Percentiles rank a stretch among this genome's conserved stretches.
phyloP scores from a whole-genome alignment of 1,139 yeast genomes.

The Yamadazyma triangularis region DNA sequence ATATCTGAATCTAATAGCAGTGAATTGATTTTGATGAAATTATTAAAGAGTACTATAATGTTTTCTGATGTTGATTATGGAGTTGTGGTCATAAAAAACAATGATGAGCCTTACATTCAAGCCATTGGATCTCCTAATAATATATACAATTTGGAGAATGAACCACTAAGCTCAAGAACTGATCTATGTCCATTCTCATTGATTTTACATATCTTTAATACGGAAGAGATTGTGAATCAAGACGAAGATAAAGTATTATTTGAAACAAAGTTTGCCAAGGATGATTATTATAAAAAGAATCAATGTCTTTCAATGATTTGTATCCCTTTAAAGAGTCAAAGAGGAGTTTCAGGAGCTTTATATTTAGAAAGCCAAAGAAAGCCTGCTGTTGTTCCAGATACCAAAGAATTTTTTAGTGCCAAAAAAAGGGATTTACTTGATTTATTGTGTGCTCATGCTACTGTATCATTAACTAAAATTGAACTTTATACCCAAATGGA shows the following conservation, averaged over 20 bases:
- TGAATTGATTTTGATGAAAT: constrained; percentile 32
- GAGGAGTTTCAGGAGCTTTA: constrained; percentile 41
- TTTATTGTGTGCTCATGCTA: constrained; percentile 50
- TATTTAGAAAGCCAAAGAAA: constrained; percentile 36
- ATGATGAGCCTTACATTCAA: constrained; percentile 33
- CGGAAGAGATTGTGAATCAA: constrained; percentile 35
- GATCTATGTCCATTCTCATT: constrained; percentile 45
- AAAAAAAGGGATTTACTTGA: constrained; percentile 39
- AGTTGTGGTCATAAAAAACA: constrained; percentile 34
- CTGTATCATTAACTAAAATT: constrained; percentile 49
- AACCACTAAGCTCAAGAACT: constrained; percentile 37
- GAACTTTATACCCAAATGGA: constrained; percentile 47
- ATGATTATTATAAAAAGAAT: constrained; percentile 37
- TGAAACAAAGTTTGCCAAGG: constrained; percentile 31
- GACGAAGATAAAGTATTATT: constrained; percentile 35
- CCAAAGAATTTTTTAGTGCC: constrained; percentile 20
- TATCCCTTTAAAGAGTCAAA: constrained; percentile 44
- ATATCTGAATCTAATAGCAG: constrained; percentile 46
- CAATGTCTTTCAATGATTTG: constrained; percentile 37
- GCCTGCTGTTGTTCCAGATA: constrained; percentile 1
- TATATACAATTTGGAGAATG: constrained; percentile 31
- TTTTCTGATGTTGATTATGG: constrained; percentile 46
- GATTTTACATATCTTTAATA: constrained; percentile 34
- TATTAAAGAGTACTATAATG: constrained; percentile 38
- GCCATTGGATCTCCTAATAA: constrained; percentile 43